A percentile compares a stretch with the other conserved stretches of the same genome.
Conservation (phyloP, 176 grass and related monocot species). For the Zizania latifolia region DNA sequence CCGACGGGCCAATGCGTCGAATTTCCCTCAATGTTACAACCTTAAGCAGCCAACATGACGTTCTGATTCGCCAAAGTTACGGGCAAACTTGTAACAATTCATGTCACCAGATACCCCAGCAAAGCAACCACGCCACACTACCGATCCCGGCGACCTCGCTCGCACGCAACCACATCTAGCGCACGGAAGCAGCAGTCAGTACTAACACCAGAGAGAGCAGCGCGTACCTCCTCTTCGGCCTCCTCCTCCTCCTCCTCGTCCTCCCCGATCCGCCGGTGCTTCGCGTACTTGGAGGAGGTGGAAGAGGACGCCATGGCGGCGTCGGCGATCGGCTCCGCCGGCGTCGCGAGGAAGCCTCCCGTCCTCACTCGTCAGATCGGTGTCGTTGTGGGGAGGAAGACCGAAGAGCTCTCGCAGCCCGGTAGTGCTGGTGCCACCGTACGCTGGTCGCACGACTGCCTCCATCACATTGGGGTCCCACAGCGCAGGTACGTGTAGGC, state of each 20-base stretch:
- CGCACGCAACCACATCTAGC: background rate
- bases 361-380: slow-evolving; percentile 40
- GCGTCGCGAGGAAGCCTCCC: background rate
- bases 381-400: background rate
- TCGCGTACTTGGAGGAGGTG: slow-evolving; percentile 46
- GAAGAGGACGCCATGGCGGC: slow-evolving; percentile 42
- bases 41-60: background rate
- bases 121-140: background rate
- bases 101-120: background rate
- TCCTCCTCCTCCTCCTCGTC: slow-evolving; percentile 52
- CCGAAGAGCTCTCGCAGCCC: too few species aligned
- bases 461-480: background rate
- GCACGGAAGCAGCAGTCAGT: background rate
- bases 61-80: background rate
- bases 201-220: background rate
- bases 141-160: background rate
- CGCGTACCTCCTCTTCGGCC: slow-evolving; percentile 48
- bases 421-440: too few species aligned
- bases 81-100: background rate
- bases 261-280: slow-evolving; percentile 55
- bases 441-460: background rate
- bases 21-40: background rate
- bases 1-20: background rate
- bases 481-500: background rate
- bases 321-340: background rate